Evolutionary conservation across 75 land plant species (phyloP).

Genomic region (Larix kaempferi): DNA sequence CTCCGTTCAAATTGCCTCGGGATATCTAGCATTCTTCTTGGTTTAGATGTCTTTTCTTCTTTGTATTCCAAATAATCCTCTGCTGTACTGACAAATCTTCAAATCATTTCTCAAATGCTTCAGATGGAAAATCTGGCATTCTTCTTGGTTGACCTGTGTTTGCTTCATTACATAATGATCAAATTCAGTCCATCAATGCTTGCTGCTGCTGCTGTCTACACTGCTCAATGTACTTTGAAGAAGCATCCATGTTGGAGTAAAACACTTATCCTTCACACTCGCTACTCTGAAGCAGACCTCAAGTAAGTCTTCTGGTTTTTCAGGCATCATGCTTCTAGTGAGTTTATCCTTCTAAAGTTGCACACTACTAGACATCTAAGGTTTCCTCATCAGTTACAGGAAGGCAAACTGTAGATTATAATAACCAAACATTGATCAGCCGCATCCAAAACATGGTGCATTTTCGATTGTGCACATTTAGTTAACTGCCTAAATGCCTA

Average conservation of each 20-base stretch:
- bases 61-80: background rate
- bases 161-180: slow-evolving; percentile 59
- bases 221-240: slow-evolving; percentile 64
- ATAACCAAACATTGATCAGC: no score
- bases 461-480: no score
- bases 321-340: no score
- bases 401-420: background rate
- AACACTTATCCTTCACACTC: slow-evolving; percentile 69
- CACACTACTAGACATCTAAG: no score
- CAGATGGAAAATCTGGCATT: slow-evolving; percentile 67
- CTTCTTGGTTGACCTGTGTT: slow-evolving; percentile 72
- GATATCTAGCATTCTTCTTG: slow-evolving; percentile 60
- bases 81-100: background rate
- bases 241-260: slow-evolving; percentile 66
- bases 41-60: slow-evolving; percentile 41
- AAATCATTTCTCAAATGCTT: no score
- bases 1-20: slow-evolving; percentile 14
- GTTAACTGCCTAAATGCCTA: no score
- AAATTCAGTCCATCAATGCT: slow-evolving; percentile 65
- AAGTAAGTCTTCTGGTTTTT: background rate
- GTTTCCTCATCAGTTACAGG: no score
- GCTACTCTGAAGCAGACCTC: slow-evolving; percentile 47
- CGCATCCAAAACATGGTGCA: no score
- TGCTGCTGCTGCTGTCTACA: slow-evolving; percentile 89
- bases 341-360: no score